Conservation (phyloP, 2,329 filamentous ascomycete genomes). For the Metarhizium guizhouense region DNA sequence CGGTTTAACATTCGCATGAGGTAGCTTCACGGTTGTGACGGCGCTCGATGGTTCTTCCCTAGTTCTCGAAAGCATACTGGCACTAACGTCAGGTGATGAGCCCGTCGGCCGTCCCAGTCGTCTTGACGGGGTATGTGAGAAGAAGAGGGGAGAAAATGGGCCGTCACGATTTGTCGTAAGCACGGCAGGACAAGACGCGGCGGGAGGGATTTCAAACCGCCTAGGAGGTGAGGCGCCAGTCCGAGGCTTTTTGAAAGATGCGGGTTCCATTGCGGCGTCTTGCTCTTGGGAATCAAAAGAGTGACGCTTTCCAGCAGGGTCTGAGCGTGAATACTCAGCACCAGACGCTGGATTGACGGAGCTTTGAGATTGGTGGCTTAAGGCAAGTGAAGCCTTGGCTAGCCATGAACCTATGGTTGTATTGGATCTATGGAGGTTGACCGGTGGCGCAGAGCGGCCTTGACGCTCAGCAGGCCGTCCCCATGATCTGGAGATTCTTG, state of each 20-base stretch:
- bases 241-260: constrained; percentile 37
- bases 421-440: not conserved
- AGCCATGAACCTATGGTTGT: not conserved
- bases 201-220: constrained; percentile 32
- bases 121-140: constrained; percentile 33
- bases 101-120: constrained; percentile 28
- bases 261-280: constrained; percentile 23
- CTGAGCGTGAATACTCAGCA: constrained; percentile 2
- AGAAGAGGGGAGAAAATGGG: constrained; percentile 43
- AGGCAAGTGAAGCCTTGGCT: not conserved
- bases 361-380: not conserved
- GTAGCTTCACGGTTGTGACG: constrained; percentile 47
- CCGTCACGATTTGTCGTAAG: constrained; percentile 21
- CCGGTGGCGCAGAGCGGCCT: constrained; percentile 8
- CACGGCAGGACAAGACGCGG: constrained; percentile 12
- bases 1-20: constrained; percentile 41
- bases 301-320: constrained; percentile 18
- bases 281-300: constrained; percentile 10
- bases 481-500: constrained; percentile 9
- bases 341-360: constrained; percentile 1
- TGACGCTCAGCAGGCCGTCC: constrained; percentile 7
- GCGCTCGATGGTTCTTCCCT: constrained; percentile 32
- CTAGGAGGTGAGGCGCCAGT: constrained; percentile 36
- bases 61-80: constrained; percentile 37
- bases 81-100: constrained; percentile 31